phyloP scores from a whole-genome alignment of 352 stramenopile genomes.

The Phytophthora cryptogea region DNA sequence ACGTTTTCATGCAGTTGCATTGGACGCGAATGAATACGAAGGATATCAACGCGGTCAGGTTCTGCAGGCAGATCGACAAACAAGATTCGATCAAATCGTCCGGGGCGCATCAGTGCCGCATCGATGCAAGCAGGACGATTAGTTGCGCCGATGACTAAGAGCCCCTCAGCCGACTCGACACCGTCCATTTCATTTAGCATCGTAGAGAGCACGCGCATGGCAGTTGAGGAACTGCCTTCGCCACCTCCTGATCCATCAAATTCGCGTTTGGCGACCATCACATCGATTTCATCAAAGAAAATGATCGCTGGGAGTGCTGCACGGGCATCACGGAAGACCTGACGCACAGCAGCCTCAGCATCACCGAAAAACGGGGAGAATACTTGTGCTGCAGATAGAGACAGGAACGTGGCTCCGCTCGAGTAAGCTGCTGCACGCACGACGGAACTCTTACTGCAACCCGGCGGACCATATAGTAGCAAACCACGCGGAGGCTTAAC shows the following conservation, averaged over 20 bases:
- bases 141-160: slow-evolving; percentile 97
- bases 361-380: slow-evolving; percentile 92
- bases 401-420: slow-evolving; percentile 85
- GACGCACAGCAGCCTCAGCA: slow-evolving; percentile 79
- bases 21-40: slow-evolving; percentile 72
- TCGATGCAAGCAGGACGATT: slow-evolving; percentile 98
- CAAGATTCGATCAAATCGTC: slow-evolving; percentile 95
- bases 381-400: slow-evolving; percentile 84
- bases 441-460: slow-evolving; percentile 92
- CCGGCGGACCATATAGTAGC: slow-evolving; percentile 89
- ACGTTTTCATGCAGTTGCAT: slow-evolving; percentile 75
- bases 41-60: slow-evolving; percentile 61
- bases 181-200: slow-evolving; percentile 98
- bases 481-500: slow-evolving; percentile 80
- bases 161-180: slow-evolving; percentile 92
- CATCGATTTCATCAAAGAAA: slow-evolving; percentile 92
- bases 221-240: slow-evolving; percentile 59
- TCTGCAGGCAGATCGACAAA: slow-evolving; percentile 92
- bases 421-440: slow-evolving; percentile 80
- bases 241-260: slow-evolving; percentile 50
- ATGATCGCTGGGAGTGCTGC: slow-evolving; percentile 89
- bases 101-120: slow-evolving; percentile 95
- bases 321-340: slow-evolving; percentile 80
- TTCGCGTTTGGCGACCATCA: slow-evolving; percentile 81
- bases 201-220: slow-evolving; percentile 95